These are phyloP conservation scores for Lachnellula arida DNA, from an alignment of 2,329 filamentous ascomycete species.

Conservation along the genomic window DNA sequence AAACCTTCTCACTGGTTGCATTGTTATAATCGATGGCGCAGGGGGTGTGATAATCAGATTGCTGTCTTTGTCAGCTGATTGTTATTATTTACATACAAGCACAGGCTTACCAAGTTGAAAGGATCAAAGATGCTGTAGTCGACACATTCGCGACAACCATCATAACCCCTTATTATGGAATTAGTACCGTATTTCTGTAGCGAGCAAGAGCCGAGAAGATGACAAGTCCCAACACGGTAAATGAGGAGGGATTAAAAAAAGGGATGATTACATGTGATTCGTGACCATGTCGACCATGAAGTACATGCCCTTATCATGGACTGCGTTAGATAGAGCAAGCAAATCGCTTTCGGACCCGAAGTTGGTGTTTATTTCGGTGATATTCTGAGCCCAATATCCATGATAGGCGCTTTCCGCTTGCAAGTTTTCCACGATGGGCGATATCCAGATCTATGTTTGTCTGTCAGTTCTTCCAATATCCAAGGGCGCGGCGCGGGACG, in stretches of 20 bases:
- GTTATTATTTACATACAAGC: constrained; percentile 16
- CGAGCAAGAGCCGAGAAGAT: too few relatives aligned
- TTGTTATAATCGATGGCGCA: constrained; percentile 35
- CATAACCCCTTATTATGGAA: constrained; percentile 18
- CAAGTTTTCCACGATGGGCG: constrained; percentile 37
- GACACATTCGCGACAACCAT: constrained; percentile 31
- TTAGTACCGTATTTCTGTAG: not conserved
- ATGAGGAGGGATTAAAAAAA: constrained; percentile 11
- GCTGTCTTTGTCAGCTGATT: constrained; percentile 4
- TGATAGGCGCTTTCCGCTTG: constrained; percentile 39
- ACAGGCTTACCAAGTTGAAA: constrained; percentile 32
- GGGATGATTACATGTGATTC: constrained; percentile 37
- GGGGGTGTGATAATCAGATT: constrained; percentile 32
- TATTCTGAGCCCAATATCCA: constrained; percentile 43
- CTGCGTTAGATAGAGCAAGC: constrained; percentile 39
- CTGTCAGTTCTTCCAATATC: not conserved
- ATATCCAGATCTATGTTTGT: constrained; percentile 38
- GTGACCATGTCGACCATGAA: constrained; percentile 49
- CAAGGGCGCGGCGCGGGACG: not conserved
- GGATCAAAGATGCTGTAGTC: constrained; percentile 35
- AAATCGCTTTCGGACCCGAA: constrained; percentile 45
- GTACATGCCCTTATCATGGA: constrained; percentile 45
- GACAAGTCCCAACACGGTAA: constrained; percentile 8
- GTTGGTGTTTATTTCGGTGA: constrained; percentile 44
- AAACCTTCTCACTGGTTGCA: constrained; percentile 28